phyloP scores from a whole-genome alignment of 192 early-diverging fungal species.

The Linderina pennispora region DNA sequence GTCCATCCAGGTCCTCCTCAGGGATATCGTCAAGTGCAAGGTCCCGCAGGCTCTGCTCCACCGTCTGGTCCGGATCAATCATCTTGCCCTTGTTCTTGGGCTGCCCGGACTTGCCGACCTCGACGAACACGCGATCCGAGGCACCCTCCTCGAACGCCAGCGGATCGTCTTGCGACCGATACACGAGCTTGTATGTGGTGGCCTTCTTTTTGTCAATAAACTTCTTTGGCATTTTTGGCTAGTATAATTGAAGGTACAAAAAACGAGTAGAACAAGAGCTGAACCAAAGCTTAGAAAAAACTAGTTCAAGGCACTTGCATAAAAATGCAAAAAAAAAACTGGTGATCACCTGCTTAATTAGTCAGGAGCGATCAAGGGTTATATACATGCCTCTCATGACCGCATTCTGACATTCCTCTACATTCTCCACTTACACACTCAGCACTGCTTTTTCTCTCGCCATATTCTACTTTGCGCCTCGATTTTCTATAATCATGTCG shows the following conservation, averaged over 20 bases:
- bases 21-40: conserved; percentile 9
- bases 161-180: conserved; percentile 94
- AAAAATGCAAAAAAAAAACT: too few relatives aligned
- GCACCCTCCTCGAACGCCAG: conserved; percentile 75
- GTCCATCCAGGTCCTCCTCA: conserved; percentile 27
- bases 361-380: too few relatives aligned
- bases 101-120: conserved; percentile 32
- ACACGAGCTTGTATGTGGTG: conserved; percentile 84
- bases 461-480: too few relatives aligned
- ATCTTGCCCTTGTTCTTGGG: conserved; percentile 7
- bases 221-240: conserved; percentile 33
- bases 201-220: conserved; percentile 89
- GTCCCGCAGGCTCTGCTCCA: conserved; percentile 12
- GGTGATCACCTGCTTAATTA: too few relatives aligned
- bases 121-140: conserved; percentile 72
- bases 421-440: too few relatives aligned
- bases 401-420: too few relatives aligned
- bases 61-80: conserved; percentile 23
- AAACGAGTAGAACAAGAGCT: too few relatives aligned
- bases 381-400: too few relatives aligned
- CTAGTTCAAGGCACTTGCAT: too few relatives aligned
- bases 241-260: neutral
- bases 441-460: too few relatives aligned
- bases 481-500: too few relatives aligned
- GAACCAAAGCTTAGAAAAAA: too few relatives aligned